Evolutionary conservation across 208 protist species (phyloP).

Genomic region (Novymonas esmeraldas): DNA sequence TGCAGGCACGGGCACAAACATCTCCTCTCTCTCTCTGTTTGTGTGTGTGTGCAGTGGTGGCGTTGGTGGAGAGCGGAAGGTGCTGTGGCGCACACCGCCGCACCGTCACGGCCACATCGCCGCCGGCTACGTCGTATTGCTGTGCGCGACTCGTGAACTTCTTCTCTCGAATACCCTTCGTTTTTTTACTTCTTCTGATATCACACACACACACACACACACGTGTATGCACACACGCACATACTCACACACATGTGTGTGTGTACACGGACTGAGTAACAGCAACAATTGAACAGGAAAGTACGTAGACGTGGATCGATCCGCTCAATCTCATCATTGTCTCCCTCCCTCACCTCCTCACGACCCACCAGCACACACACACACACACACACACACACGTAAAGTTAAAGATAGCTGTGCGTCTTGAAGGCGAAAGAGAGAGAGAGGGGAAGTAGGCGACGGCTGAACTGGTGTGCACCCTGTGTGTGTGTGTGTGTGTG

Average conservation of each 20-base stretch:
- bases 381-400: constrained; percentile 23
- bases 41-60: no score
- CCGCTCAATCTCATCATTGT: no score
- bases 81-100: no score
- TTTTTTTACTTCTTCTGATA: background rate
- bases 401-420: background rate
- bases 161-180: background rate
- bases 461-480: background rate
- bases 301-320: background rate
- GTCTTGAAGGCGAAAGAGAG: background rate
- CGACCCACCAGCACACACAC: background rate
- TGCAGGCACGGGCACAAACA: no score
- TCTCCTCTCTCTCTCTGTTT: no score
- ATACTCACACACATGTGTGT: no score
- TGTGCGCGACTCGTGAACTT: background rate
- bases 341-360: background rate
- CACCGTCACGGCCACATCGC: no score
- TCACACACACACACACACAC: background rate
- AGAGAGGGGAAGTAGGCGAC: no score
- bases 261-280: no score
- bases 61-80: no score
- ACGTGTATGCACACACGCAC: background rate
- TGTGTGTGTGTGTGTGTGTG: constrained; percentile 6
- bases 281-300: no score
- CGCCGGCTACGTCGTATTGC: no score